Percentiles rank a stretch among this genome's conserved stretches.
Conservation (phyloP, 768 basidiomycete species). For the Amylocystis lapponica region DNA sequence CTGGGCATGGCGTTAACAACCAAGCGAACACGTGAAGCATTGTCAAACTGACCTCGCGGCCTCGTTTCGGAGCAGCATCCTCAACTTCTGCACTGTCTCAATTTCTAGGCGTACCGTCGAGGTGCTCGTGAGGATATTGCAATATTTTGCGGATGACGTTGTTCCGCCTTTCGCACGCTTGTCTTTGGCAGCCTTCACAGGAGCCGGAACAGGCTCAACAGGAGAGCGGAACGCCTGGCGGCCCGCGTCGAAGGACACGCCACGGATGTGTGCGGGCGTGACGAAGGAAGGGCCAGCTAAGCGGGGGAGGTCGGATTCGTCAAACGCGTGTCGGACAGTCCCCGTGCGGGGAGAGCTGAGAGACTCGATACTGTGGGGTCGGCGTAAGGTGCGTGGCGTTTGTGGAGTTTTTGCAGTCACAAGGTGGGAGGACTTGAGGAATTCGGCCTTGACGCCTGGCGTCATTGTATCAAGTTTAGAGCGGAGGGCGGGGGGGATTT, state of each 20-base stretch:
- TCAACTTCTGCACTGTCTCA: conserved; percentile 80
- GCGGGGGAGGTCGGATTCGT: conserved; percentile 9
- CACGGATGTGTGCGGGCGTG: conserved; percentile 31
- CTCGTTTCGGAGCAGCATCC: conserved; percentile 86
- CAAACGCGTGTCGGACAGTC: conserved; percentile 17
- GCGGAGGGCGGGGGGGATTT: conserved; percentile 74
- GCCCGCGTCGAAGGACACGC: conserved; percentile 52
- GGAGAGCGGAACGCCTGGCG: conserved; percentile 1
- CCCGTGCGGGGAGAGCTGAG: conserved; percentile 54
- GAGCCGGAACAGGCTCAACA: conserved; percentile 4
- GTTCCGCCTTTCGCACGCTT: conserved; percentile 32
- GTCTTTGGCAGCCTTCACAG: conserved; percentile 40
- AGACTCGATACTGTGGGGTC: conserved; percentile 70
- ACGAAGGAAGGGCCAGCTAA: conserved; percentile 3
- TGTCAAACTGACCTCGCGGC: conserved; percentile 58
- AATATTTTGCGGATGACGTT: conserved; percentile 58
- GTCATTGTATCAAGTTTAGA: conserved; percentile 81
- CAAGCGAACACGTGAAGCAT: neutral
- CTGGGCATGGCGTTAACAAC: conserved; percentile 30
- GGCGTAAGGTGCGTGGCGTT: conserved; percentile 56
- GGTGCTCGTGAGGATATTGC: conserved; percentile 57
- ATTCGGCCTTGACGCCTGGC: conserved; percentile 80
- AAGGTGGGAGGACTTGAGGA: conserved; percentile 81
- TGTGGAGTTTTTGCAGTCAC: conserved; percentile 34
- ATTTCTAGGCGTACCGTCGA: conserved; percentile 79